Base-by-base conservation (phyloP, 805 yeast genomes). In the Yarrowia sp. region DNA sequence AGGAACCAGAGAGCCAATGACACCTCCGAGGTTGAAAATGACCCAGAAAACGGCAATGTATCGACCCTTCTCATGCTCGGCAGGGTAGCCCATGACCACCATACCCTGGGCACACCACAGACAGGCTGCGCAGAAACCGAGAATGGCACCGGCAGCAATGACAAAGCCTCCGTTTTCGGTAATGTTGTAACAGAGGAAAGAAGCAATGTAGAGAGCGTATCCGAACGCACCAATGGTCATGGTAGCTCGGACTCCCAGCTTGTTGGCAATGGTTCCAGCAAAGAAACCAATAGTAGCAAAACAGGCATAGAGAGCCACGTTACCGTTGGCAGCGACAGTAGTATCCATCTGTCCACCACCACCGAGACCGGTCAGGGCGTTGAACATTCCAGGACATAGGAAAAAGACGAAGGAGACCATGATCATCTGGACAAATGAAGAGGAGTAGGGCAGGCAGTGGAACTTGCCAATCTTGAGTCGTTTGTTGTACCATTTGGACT, bases 41-140 rank as follows among this genome's bases (percentile, higher is more conserved):
- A 82, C 77, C 88, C 88, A 84, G 72, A 84, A 84, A 17, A 80
- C 74, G 78, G 82, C 81, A 58, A 85, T 78, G 58, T 81, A 84
- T 35, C 74, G 74, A 51, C 85, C 88, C 74, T 84, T 84, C n/a
- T 67, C 74, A 36, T 74, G 70, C 73, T 84, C 88, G 21, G 82
- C 72, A 1, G 87, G 83, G 67, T 84, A 84, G n/a, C 84, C 76
- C 81, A 84, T 80, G 67, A 83, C 80, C 54, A 84, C 80, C 28
- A 83, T 75, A 59, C 85, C 84, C 71, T 83, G 86, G 35, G 86
- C 85, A 30, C 85, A 81, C 88, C 88, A 84, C 59, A 83, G 76
- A 51, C 78, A 72, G 41, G 83, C 77, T 11, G 87, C 88, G 73
- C 84, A 79, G 48, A 82, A 65, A 69, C 88, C 88, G 67, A 84